phyloP scores from a whole-genome alignment of 2,329 filamentous ascomycete species.

The Thielaviopsis punctulata region DNA sequence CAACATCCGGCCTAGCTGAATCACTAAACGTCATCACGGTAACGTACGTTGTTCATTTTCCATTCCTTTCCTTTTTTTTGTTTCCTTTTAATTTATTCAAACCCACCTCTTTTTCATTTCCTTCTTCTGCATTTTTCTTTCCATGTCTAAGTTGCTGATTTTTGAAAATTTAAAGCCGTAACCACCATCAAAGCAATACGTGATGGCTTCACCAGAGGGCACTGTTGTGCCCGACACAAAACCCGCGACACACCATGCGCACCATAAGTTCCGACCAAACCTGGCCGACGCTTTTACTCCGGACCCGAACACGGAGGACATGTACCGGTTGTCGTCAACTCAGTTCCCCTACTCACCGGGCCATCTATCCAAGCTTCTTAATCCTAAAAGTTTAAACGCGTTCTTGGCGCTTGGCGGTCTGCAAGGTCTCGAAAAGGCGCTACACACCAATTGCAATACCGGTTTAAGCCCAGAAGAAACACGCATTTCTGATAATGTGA shows the following conservation, averaged over 20 bases:
- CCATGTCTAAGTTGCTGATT: neutral
- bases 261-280: constrained; percentile 13
- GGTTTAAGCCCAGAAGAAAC: constrained; percentile 58
- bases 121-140: neutral
- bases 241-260: neutral
- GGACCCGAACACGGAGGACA: constrained; percentile 55
- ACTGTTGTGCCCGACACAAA: neutral
- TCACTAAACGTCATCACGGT: neutral
- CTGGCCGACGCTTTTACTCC: constrained; percentile 19
- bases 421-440: constrained; percentile 53
- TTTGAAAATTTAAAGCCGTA: neutral
- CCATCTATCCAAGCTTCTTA: constrained; percentile 58
- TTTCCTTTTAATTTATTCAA: neutral
- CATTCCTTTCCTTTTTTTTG: neutral
- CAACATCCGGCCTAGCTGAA: neutral
- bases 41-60: neutral
- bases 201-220: constrained; percentile 1
- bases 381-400: constrained; percentile 59
- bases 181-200: neutral
- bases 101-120: neutral
- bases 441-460: constrained; percentile 44
- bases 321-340: constrained; percentile 47
- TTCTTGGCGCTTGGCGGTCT: constrained; percentile 63
- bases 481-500: constrained; percentile 41
- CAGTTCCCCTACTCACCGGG: constrained; percentile 57